These are phyloP conservation scores for Lactarius quietus DNA, from an alignment of 768 basidiomycete genomes.

Conservation along the genomic window DNA sequence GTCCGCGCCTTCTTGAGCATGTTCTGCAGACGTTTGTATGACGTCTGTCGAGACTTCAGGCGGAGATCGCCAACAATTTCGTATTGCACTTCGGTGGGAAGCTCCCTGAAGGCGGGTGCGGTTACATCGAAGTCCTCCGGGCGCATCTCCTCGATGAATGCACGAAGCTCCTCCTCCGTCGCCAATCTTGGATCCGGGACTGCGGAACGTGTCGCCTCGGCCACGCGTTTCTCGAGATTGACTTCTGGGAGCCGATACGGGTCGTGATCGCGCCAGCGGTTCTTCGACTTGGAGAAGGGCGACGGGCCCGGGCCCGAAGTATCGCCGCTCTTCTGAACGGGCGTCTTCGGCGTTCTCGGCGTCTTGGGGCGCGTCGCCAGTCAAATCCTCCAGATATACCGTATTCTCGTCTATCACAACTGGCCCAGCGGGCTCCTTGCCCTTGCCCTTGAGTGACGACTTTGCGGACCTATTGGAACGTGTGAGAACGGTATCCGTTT, in stretches of 20 bases:
- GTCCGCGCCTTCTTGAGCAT: conserved; percentile 81
- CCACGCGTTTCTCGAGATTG: conserved; percentile 59
- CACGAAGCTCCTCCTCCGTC: conserved; percentile 89
- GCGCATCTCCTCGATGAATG: conserved; percentile 94
- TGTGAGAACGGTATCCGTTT: background rate
- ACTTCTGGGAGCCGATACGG: conserved; percentile 91
- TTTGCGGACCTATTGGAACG: conserved; percentile 12
- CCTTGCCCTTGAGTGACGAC: conserved; percentile 40
- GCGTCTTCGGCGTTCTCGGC: conserved; percentile 39
- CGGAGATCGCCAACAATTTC: conserved; percentile 97
- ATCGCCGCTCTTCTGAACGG: conserved; percentile 24
- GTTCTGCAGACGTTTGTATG: conserved; percentile 83
- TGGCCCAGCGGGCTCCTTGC: conserved; percentile 43
- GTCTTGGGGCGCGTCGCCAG: conserved; percentile 52
- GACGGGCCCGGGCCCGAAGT: conserved; percentile 37
- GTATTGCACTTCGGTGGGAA: conserved; percentile 96
- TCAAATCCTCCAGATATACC: conserved; percentile 88
- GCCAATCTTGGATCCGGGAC: conserved; percentile 89
- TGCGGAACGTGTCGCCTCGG: conserved; percentile 54
- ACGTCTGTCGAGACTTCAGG: conserved; percentile 91
- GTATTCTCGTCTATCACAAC: conserved; percentile 64
- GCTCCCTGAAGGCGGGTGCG: conserved; percentile 83
- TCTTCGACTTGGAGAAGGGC: conserved; percentile 54
- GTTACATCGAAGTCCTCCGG: conserved; percentile 93
- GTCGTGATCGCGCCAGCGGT: conserved; percentile 73